Percentiles rank a stretch among this genome's conserved stretches.
These are phyloP conservation scores for Penicillium cosmopolitanum DNA, from an alignment of 495 filamentous ascomycete genomes.

Conservation along the genomic window DNA sequence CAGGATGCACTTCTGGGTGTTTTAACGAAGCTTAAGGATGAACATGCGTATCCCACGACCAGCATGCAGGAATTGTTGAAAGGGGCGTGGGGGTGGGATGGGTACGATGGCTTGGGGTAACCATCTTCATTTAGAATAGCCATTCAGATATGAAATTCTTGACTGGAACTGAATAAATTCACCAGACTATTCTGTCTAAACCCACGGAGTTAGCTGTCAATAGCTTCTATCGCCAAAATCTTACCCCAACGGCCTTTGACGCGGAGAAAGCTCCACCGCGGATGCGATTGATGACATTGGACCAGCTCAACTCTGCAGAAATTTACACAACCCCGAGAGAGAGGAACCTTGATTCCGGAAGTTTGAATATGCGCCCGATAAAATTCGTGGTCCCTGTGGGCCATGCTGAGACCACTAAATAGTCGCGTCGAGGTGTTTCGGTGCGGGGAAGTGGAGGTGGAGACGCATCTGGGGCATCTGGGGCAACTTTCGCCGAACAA, in stretches of 20 bases:
- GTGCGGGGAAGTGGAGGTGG: conserved; percentile 21
- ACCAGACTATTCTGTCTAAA: too few relatives aligned
- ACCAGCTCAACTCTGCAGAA: neutral
- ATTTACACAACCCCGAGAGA: neutral
- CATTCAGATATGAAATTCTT: too few relatives aligned
- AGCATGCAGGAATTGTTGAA: conserved; percentile 12
- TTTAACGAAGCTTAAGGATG: conserved; percentile 15
- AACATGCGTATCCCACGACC: conserved; percentile 24
- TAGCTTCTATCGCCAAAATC: neutral
- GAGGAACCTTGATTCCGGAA: neutral
- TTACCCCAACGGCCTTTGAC: neutral
- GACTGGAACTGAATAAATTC: too few relatives aligned
- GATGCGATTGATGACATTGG: neutral
- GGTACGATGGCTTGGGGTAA: conserved; percentile 13
- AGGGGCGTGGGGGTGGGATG: conserved; percentile 23
- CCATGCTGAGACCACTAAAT: neutral
- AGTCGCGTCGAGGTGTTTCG: neutral
- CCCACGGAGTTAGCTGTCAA: too few relatives aligned
- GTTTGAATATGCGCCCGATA: neutral
- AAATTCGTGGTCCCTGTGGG: neutral
- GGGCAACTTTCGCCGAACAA: conserved; percentile 17
- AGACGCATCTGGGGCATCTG: neutral
- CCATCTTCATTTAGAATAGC: neutral
- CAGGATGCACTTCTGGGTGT: conserved; percentile 30
- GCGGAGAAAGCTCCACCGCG: neutral